Evolutionary conservation across 2,329 filamentous ascomycete species (phyloP).

Genomic region (Apiospora malaysiana): DNA sequence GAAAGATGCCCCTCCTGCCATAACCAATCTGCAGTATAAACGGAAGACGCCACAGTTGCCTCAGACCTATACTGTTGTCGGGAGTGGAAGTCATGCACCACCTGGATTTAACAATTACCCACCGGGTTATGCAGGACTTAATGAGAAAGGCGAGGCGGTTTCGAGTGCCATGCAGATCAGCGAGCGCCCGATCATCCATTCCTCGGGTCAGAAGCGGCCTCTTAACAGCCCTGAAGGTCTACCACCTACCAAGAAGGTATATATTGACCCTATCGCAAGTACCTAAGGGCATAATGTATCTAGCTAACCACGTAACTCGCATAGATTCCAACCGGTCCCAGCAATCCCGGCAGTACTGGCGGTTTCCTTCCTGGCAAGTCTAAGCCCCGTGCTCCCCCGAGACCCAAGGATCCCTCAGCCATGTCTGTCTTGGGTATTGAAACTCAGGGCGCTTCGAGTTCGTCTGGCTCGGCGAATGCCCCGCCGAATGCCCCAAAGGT

Average conservation of each 20-base stretch:
- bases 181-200: conserved; percentile 40
- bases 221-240: conserved; percentile 32
- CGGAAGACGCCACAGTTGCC: conserved; percentile 34
- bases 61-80: conserved; percentile 36
- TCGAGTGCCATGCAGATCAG: conserved; percentile 28
- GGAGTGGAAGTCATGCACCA: conserved; percentile 32
- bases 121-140: conserved; percentile 30
- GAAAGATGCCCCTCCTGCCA: conserved; percentile 33
- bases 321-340: neutral
- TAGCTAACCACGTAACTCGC: neutral
- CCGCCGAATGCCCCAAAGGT: conserved; percentile 33
- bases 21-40: conserved; percentile 21
- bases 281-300: neutral
- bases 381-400: conserved; percentile 35
- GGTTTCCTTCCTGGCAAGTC: conserved; percentile 27
- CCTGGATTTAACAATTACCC: conserved; percentile 22
- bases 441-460: neutral
- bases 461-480: neutral
- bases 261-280: conserved; percentile 24
- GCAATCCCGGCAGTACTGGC: conserved; percentile 26
- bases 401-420: conserved; percentile 38
- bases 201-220: conserved; percentile 37
- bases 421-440: conserved; percentile 38
- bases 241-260: conserved; percentile 37
- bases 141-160: conserved; percentile 38